A percentile compares a stretch with the other conserved stretches of the same genome.
These are phyloP conservation scores for Lomentospora prolificans DNA, from an alignment of 2,329 filamentous ascomycete species.

Conservation along the genomic window DNA sequence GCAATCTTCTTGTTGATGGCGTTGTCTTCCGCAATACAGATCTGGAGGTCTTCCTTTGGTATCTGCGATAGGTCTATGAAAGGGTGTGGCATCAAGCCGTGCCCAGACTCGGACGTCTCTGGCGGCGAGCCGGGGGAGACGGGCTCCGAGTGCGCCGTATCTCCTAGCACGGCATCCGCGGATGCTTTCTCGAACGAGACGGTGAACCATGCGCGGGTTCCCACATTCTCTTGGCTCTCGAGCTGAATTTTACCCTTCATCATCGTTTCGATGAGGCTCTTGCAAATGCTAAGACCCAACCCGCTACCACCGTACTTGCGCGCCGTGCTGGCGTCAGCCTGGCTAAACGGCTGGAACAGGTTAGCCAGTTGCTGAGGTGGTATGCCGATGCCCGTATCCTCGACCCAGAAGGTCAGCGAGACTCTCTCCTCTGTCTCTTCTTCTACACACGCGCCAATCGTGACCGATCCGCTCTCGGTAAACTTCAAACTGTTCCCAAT, in stretches of 20 bases:
- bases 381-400: slow-evolving; percentile 88
- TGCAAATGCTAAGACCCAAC: slow-evolving; percentile 86
- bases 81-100: slow-evolving; percentile 29
- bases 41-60: slow-evolving; percentile 66
- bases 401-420: slow-evolving; percentile 73
- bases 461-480: slow-evolving; percentile 77
- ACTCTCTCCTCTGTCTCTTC: slow-evolving; percentile 60
- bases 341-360: slow-evolving; percentile 84
- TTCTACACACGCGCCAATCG: slow-evolving; percentile 66
- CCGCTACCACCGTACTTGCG: slow-evolving; percentile 88
- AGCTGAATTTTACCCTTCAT: slow-evolving; percentile 80
- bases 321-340: slow-evolving; percentile 84
- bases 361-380: slow-evolving; percentile 72
- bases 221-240: slow-evolving; percentile 62
- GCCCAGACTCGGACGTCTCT: slow-evolving; percentile 23
- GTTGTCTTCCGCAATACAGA: slow-evolving; percentile 94
- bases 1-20: slow-evolving; percentile 91
- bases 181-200: slow-evolving; percentile 78
- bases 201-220: slow-evolving; percentile 68
- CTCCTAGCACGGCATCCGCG: slow-evolving; percentile 46
- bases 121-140: slow-evolving; percentile 24
- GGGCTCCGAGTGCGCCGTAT: slow-evolving; percentile 32
- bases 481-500: slow-evolving; percentile 93
- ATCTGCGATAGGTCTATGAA: slow-evolving; percentile 62
- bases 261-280: slow-evolving; percentile 85